Base-by-base conservation (phyloP, 768 basidiomycete genomes). In the Ephemerocybe angulata region DNA sequence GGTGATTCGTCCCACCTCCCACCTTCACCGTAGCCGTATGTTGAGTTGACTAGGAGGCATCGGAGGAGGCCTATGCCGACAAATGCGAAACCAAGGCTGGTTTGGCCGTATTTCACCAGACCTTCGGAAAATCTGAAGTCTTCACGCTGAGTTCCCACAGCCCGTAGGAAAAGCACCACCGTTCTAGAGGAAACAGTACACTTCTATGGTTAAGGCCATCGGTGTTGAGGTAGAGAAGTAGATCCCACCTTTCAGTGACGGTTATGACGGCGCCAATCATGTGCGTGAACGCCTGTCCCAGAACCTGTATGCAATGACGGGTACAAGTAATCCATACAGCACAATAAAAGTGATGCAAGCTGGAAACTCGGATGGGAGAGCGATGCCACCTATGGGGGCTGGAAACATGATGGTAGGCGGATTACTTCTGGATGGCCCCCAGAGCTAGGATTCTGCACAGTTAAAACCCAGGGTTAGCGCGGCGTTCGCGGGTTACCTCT, bases 321-420 rank as follows among this genome's bases (percentile, higher is more conserved):
- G 76, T 2, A 75, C 28, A 12, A 77, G 61, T 3, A 69, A 30
- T 10, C 58, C 71, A 61, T 77, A 78, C 15, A 77, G 62, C 3
- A 69, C 58, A 11, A 70, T 68, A 58, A 78, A 78, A 4, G 77
- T 13, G 22, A 78, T 66, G 1, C 77, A 77, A 46, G 77, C 74
- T 7, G 63, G 73, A 55, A 77, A 73, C 57, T 81, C 78, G 6
- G 56, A 56, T 11, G 65, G 58, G n/a, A 72, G 58, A 17, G 69
- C 58, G 15, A 70, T 67, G 4, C 78, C 78, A 8, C 78, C 78
- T 31, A 78, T 66, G 11, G 74, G 76, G 1, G 74, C 68, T n/a
- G 78, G 78, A 55, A 77, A 75, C 38, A 61, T 55, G 5, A 30
- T n/a, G n/a, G n/a, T n/a, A n/a, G n/a, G n/a, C n/a, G n/a, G n/a